Conservation (phyloP, 2,329 filamentous ascomycete species). For the Paracorniculantispora psalliotae region DNA sequence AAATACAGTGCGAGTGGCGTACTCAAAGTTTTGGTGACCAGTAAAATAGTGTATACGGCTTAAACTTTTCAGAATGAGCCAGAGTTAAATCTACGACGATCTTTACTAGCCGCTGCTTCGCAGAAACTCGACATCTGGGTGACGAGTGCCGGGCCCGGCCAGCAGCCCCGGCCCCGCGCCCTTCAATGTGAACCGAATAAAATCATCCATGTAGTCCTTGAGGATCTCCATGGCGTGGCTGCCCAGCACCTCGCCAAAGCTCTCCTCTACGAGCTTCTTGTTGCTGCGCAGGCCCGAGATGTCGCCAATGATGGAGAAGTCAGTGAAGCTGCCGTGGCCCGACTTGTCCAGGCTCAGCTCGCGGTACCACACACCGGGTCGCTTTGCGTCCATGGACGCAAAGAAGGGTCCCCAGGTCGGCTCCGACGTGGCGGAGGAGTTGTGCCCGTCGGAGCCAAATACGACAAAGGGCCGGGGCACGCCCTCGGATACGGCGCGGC, state of each 20-base stretch:
- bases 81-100: too few species aligned
- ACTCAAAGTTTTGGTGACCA: too few species aligned
- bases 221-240: constrained; percentile 24
- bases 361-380: constrained; percentile 24
- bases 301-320: constrained; percentile 24
- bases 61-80: too few species aligned
- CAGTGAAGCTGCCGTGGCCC: constrained; percentile 27
- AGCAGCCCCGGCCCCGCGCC: constrained; percentile 17
- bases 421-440: constrained; percentile 19
- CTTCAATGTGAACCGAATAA: constrained; percentile 25
- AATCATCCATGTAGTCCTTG: constrained; percentile 24
- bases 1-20: too few species aligned
- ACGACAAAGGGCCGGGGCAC: constrained; percentile 27
- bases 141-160: constrained; percentile 3
- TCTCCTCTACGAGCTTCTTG: constrained; percentile 15
- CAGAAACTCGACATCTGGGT: constrained; percentile 11
- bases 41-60: too few species aligned
- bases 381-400: constrained; percentile 17
- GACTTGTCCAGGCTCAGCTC: constrained; percentile 25
- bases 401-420: constrained; percentile 25
- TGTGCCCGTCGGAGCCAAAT: constrained; percentile 25
- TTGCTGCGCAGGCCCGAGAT: constrained; percentile 19
- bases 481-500: constrained; percentile 21
- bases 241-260: constrained; percentile 26
- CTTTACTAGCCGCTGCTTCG: background rate